Base-by-base conservation (phyloP, 768 basidiomycete genomes). In the Baorangia bicolor region DNA sequence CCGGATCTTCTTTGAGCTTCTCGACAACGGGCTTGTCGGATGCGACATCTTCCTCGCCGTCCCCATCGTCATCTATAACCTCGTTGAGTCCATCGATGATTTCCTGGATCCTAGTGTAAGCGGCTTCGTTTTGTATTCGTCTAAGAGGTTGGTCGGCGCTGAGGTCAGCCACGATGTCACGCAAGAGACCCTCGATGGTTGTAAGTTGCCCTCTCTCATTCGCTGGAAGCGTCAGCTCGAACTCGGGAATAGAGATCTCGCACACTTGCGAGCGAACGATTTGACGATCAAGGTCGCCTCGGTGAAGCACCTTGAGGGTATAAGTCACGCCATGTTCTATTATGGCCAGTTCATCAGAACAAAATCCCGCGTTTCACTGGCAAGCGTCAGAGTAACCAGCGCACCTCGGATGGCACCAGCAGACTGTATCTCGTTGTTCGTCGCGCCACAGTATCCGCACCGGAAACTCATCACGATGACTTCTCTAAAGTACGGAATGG, bases 401-500 rank as follows among this genome's bases (percentile, higher is more conserved):
- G 62, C 64, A 92, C 95, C 85, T 79, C 90, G 81, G 52, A 96
- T 94, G 48, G 79, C 70, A 7, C 91, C 90, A 0, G 97, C 97
- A 9, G 91, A 84, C 65, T 98, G 94, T 42, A 96, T 87, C 74
- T 98, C 96, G 69, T 96, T 99, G 73, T 99, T 98, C 38, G 79
- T 71, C 60, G 79, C 73, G 10, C 94, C 94, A 64, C 97, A 99
- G 65, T 94, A 87, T 54, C 96, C 92, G 69, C 97, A 99, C 53
- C 88, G 82, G 77, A 99, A 99, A 37, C 93, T 95, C 86, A 96
- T 94, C 57, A 98, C 84, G 60, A 99, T 90, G 49, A 98, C 87
- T 70, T 99, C 92, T 42, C 84, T 79, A 78, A 98, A 98, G 77
- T 86, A 98, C 0, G 97, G 97, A 46, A 99, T 99, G 3, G 87